Evolutionary conservation across 148 eudicot genomes (phyloP).

Genomic region (Camellia japonica): DNA sequence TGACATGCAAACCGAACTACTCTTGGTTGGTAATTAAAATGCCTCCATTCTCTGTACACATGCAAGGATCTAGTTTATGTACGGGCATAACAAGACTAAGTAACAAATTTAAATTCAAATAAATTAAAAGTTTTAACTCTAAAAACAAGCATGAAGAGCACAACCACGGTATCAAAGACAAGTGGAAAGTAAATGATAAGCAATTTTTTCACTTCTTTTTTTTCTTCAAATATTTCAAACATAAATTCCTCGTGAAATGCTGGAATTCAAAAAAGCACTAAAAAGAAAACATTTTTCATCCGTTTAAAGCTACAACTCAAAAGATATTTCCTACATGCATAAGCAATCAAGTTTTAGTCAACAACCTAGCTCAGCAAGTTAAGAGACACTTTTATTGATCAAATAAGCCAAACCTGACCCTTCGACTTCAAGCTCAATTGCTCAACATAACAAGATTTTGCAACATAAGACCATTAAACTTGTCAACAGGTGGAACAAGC

Average conservation of each 20-base stretch:
- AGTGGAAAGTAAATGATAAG: not conserved
- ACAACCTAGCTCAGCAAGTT: not conserved
- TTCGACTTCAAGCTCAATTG: not conserved
- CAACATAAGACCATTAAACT: not conserved
- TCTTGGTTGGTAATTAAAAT: constrained; percentile 59
- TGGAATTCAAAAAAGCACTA: not conserved
- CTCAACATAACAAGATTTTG: not conserved
- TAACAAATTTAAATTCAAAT: too few relatives aligned
- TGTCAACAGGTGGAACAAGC: not conserved
- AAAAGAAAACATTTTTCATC: not conserved
- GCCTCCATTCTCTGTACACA: constrained; percentile 69
- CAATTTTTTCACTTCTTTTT: not conserved
- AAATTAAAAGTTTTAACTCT: not conserved
- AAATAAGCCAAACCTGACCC: not conserved
- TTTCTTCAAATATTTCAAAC: not conserved
- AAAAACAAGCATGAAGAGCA: not conserved
- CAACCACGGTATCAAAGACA: not conserved
- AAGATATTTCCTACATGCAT: constrained; percentile 2
- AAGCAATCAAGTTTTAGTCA: not conserved
- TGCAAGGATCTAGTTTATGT: not conserved
- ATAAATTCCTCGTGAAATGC: too few relatives aligned
- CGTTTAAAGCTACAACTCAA: not conserved
- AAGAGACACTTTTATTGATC: not conserved
- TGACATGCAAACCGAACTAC: constrained; percentile 55
- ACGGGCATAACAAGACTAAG: not conserved